These are phyloP conservation scores for Dictyostelium capitatum DNA, from an alignment of 78 protist genomes.

Conservation along the genomic window DNA sequence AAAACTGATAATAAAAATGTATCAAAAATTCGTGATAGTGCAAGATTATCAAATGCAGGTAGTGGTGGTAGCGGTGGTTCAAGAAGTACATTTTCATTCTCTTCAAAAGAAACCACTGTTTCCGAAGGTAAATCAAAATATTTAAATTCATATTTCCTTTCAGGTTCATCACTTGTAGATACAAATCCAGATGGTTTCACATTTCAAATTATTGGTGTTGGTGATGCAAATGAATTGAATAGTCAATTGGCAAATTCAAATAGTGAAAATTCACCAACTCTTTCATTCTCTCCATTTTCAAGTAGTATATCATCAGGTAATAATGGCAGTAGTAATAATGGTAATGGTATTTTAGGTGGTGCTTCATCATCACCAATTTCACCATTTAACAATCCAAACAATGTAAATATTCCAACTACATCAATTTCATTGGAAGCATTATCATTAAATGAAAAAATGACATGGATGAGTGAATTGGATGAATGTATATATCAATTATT, in stretches of 20 bases:
- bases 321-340: background rate
- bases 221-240: constrained; percentile 23
- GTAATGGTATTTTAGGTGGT: background rate
- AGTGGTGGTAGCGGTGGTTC: background rate
- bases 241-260: background rate
- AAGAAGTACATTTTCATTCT: constrained; percentile 1
- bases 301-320: background rate
- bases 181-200: constrained; percentile 29
- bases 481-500: constrained; percentile 65
- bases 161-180: constrained; percentile 32
- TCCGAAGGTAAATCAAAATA: constrained; percentile 66
- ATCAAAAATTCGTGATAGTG: constrained; percentile 26
- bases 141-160: constrained; percentile 27
- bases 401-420: background rate
- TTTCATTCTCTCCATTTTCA: constrained; percentile 17
- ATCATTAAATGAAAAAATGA: constrained; percentile 41
- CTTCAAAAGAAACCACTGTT: background rate
- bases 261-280: background rate
- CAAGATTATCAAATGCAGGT: background rate
- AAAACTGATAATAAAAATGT: constrained; percentile 70
- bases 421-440: constrained; percentile 14
- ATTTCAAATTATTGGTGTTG: constrained; percentile 43
- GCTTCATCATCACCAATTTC: constrained; percentile 13
- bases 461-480: constrained; percentile 80
- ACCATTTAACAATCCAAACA: background rate